Evolutionary conservation across 2,329 filamentous ascomycete species (phyloP).

Genomic region (Verruconis gallopava): DNA sequence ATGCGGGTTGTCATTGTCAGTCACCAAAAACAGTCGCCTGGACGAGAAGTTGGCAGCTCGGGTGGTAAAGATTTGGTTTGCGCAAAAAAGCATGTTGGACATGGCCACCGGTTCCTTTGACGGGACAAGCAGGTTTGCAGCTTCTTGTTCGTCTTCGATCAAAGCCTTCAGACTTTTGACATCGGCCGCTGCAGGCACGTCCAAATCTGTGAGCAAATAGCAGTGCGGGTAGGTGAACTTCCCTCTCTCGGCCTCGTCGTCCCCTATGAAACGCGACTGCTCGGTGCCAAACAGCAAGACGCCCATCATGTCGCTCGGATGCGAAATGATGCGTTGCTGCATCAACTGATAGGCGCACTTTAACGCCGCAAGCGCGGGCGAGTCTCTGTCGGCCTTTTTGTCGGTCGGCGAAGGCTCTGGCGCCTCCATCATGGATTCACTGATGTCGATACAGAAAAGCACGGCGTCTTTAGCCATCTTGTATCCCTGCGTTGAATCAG

Average conservation of each 20-base stretch:
- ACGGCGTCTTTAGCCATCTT: conserved; percentile 93
- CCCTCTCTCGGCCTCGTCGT: conserved; percentile 42
- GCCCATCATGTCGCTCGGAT: conserved; percentile 94
- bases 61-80: conserved; percentile 91
- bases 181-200: conserved; percentile 74
- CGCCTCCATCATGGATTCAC: conserved; percentile 65
- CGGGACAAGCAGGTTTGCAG: conserved; percentile 55
- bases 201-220: conserved; percentile 79
- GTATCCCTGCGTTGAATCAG: conserved; percentile 70
- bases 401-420: conserved; percentile 48
- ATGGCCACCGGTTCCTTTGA: conserved; percentile 61
- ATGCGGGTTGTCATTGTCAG: conserved; percentile 84
- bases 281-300: conserved; percentile 85
- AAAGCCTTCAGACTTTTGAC: conserved; percentile 67
- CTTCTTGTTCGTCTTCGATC: conserved; percentile 65
- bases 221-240: conserved; percentile 72
- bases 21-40: conserved; percentile 85
- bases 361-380: conserved; percentile 67
- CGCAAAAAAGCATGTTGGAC: conserved; percentile 84
- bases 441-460: conserved; percentile 89
- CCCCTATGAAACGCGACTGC: conserved; percentile 64
- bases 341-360: conserved; percentile 93
- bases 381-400: conserved; percentile 60
- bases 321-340: conserved; percentile 96
- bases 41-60: conserved; percentile 92